Conservation (phyloP, 2,329 filamentous ascomycete genomes). For the Aspergillus texensis region DNA sequence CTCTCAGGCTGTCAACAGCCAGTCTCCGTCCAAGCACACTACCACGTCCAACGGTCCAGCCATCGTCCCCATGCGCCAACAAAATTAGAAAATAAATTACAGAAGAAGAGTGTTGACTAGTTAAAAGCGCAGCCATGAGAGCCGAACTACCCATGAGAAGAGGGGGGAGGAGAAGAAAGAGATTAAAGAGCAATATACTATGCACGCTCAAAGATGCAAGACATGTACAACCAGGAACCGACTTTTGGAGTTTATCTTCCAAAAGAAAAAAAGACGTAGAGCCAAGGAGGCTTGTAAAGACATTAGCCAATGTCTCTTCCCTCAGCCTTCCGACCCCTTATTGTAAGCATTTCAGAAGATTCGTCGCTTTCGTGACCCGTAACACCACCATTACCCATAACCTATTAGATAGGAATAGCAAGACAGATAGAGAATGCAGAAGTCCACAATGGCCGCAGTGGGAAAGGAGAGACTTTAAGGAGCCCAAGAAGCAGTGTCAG, state of each 20-base stretch:
- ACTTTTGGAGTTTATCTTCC: slow-evolving; percentile 23
- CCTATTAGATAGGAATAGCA: slow-evolving; percentile 18
- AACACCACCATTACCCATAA: slow-evolving; percentile 33
- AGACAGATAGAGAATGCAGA: slow-evolving; percentile 12
- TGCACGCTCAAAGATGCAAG: slow-evolving; percentile 43
- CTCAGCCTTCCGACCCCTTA: slow-evolving; percentile 13
- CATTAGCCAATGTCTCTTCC: not conserved
- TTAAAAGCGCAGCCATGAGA: not conserved
- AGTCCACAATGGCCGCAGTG: slow-evolving; percentile 1
- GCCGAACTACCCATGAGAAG: slow-evolving; percentile 17
- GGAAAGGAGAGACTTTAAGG: not conserved
- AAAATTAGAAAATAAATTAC: slow-evolving; percentile 14
- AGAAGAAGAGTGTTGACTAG: slow-evolving; percentile 1
- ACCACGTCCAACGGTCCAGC: slow-evolving; percentile 6
- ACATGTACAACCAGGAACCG: slow-evolving; percentile 32
- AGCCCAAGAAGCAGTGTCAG: slow-evolving; percentile 6
- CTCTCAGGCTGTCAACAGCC: slow-evolving; percentile 1
- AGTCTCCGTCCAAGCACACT: not conserved
- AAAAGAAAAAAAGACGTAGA: slow-evolving; percentile 16
- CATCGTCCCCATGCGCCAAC: slow-evolving; percentile 7
- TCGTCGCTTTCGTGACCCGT: slow-evolving; percentile 43
- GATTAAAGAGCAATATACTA: slow-evolving; percentile 27
- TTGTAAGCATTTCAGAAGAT: slow-evolving; percentile 27
- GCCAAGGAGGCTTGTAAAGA: slow-evolving; percentile 3
- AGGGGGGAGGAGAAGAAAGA: slow-evolving; percentile 24